phyloP scores from a whole-genome alignment of 1,284 basidiomycete species.

The Clitocybe nebularis region DNA sequence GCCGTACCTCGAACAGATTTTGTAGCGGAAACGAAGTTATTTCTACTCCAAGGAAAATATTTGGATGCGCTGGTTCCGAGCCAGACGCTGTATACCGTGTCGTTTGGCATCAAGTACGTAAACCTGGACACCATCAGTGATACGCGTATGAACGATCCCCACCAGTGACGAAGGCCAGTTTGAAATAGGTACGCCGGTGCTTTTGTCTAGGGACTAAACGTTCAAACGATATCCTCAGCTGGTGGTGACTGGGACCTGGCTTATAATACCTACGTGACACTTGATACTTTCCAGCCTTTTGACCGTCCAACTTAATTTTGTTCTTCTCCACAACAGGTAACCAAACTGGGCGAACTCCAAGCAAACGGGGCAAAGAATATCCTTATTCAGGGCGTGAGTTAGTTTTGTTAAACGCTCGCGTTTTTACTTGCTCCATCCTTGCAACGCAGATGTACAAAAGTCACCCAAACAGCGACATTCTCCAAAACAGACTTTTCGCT shows the following conservation, averaged over 20 bases:
- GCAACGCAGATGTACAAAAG: slow-evolving; percentile 25
- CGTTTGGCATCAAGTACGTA: slow-evolving; percentile 27
- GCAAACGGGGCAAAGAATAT: slow-evolving; percentile 24
- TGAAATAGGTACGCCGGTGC: slow-evolving; percentile 13
- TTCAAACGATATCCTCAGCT: slow-evolving; percentile 13
- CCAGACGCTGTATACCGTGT: slow-evolving; percentile 24
- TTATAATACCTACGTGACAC: slow-evolving; percentile 21
- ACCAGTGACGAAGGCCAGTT: slow-evolving; percentile 25
- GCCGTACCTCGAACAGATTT: slow-evolving; percentile 23
- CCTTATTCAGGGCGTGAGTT: slow-evolving; percentile 22
- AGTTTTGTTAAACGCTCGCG: neutral
- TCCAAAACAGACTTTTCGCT: slow-evolving; percentile 23
- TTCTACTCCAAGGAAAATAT: slow-evolving; percentile 23
- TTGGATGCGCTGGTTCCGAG: slow-evolving; percentile 23
- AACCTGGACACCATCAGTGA: neutral
- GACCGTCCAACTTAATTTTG: neutral
- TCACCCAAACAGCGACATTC: slow-evolving; percentile 21
- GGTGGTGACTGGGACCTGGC: slow-evolving; percentile 23
- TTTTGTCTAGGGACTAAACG: too few species aligned
- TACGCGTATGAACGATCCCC: neutral
- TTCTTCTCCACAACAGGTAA: slow-evolving; percentile 13
- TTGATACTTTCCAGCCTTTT: neutral
- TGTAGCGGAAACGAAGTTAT: slow-evolving; percentile 20
- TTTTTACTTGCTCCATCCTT: neutral
- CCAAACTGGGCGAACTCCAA: slow-evolving; percentile 24